A percentile compares a stretch with the other conserved stretches of the same genome.
Evolutionary conservation across 805 yeast genomes (phyloP).

Genomic region (Suhomyces pyralidae): DNA sequence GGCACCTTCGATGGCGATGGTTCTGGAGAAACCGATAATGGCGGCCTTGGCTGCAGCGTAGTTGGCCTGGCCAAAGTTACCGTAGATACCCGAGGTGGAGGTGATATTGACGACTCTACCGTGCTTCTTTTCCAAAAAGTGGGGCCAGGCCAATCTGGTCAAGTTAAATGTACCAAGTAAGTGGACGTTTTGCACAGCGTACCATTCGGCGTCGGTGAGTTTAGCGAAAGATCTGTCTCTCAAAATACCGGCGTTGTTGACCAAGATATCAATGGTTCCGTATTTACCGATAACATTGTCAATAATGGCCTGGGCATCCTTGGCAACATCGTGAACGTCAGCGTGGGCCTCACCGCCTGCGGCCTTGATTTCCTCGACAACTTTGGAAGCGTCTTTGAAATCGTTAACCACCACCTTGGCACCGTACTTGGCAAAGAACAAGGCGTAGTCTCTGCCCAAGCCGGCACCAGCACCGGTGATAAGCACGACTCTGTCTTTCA

Average conservation of each 20-base stretch:
- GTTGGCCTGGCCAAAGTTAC: slow-evolving; percentile 96
- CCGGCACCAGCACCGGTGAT: slow-evolving; percentile 97
- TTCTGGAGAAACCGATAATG: slow-evolving; percentile 76
- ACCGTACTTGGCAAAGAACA: slow-evolving; percentile 82
- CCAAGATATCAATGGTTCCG: slow-evolving; percentile 80
- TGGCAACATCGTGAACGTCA: slow-evolving; percentile 77
- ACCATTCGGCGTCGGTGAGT: slow-evolving; percentile 84
- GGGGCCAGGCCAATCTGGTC: slow-evolving; percentile 90
- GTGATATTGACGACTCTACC: slow-evolving; percentile 88
- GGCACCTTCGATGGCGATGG: slow-evolving; percentile 89
- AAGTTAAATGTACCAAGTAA: slow-evolving; percentile 76
- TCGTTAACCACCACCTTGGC: slow-evolving; percentile 95
- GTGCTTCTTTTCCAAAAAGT: slow-evolving; percentile 69
- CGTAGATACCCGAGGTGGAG: slow-evolving; percentile 95
- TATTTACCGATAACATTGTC: slow-evolving; percentile 70
- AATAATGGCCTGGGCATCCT: slow-evolving; percentile 70
- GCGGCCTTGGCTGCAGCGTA: slow-evolving; percentile 93
- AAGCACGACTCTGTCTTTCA: slow-evolving; percentile 81
- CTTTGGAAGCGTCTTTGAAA: slow-evolving; percentile 67
- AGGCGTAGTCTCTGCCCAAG: slow-evolving; percentile 86
- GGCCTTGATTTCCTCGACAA: slow-evolving; percentile 69
- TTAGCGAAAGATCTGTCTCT: slow-evolving; percentile 85
- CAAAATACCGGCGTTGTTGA: slow-evolving; percentile 93
- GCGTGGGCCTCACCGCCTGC: slow-evolving; percentile 81
- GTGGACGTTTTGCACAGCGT: slow-evolving; percentile 76